These are phyloP conservation scores for Quercus gilva DNA, from an alignment of 306 rosid species.

Conservation along the genomic window DNA sequence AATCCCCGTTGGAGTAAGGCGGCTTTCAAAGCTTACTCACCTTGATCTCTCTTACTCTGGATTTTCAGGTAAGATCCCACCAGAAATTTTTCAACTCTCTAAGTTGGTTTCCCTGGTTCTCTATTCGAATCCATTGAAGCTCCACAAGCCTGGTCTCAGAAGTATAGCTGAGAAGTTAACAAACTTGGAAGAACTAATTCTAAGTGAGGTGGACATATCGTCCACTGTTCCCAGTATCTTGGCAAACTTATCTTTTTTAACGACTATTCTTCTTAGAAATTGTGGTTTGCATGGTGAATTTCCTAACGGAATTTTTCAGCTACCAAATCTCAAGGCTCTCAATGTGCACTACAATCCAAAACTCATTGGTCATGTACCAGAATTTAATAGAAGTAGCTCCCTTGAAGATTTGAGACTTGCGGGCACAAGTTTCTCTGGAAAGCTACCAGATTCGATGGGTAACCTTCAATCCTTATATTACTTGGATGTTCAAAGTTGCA, in stretches of 20 bases:
- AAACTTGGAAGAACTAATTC: background rate
- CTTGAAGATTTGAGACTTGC: background rate
- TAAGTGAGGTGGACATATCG: background rate
- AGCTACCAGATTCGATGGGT: background rate
- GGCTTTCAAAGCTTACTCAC: no score
- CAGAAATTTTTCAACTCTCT: background rate
- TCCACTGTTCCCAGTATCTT: background rate
- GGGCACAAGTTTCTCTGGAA: background rate
- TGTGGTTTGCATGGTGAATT: background rate
- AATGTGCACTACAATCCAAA: no score
- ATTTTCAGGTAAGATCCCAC: background rate
- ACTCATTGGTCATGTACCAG: background rate
- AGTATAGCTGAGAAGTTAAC: background rate
- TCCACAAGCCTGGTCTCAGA: background rate
- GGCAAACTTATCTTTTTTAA: background rate
- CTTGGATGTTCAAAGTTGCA: rapidly evolving
- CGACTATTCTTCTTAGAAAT: background rate
- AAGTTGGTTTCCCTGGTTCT: background rate
- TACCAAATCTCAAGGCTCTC: background rate
- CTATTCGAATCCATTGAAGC: background rate
- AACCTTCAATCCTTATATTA: background rate
- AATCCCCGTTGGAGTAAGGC: no score
- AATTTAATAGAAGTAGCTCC: background rate
- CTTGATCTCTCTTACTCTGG: background rate
- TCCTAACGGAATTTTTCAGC: background rate